These are phyloP conservation scores for Sphagnurus paluster DNA, from an alignment of 1,284 basidiomycete species.

Conservation along the genomic window DNA sequence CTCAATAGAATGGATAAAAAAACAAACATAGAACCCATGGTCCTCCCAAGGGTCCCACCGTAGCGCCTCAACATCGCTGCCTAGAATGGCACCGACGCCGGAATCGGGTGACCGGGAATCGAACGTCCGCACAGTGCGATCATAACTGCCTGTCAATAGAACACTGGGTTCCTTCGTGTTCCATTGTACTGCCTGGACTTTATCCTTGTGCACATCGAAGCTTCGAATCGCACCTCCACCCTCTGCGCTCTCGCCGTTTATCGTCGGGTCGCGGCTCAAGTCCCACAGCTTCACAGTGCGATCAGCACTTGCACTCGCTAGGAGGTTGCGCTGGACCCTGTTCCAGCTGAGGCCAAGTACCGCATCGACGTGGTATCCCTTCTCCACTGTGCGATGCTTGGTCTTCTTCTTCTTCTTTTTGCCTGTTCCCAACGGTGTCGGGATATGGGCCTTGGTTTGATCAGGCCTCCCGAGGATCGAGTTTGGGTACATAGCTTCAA, in stretches of 20 bases:
- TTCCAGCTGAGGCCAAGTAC: constrained; percentile 95
- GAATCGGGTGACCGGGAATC: constrained; percentile 84
- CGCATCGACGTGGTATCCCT: constrained; percentile 89
- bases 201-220: constrained; percentile 91
- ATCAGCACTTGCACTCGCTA: constrained; percentile 93
- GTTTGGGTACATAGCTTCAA: constrained; percentile 94
- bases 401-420: constrained; percentile 95
- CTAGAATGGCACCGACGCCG: constrained; percentile 78
- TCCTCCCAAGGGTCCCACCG: constrained; percentile 96
- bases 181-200: constrained; percentile 98
- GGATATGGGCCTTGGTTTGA: constrained; percentile 78
- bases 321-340: constrained; percentile 81
- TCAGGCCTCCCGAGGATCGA: constrained; percentile 90
- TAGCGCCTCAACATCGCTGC: constrained; percentile 91
- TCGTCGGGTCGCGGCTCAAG: constrained; percentile 69
- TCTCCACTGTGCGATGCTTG: constrained; percentile 68
- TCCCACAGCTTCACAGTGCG: constrained; percentile 98
- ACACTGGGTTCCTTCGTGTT: constrained; percentile 86
- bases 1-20: constrained; percentile 7
- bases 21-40: constrained; percentile 82
- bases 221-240: constrained; percentile 75
- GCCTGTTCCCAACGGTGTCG: constrained; percentile 77
- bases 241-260: constrained; percentile 38
- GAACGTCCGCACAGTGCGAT: constrained; percentile 91
- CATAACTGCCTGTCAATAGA: constrained; percentile 90